Conservation (phyloP, 345 rosid genomes). For the Brassica rapa region DNA sequence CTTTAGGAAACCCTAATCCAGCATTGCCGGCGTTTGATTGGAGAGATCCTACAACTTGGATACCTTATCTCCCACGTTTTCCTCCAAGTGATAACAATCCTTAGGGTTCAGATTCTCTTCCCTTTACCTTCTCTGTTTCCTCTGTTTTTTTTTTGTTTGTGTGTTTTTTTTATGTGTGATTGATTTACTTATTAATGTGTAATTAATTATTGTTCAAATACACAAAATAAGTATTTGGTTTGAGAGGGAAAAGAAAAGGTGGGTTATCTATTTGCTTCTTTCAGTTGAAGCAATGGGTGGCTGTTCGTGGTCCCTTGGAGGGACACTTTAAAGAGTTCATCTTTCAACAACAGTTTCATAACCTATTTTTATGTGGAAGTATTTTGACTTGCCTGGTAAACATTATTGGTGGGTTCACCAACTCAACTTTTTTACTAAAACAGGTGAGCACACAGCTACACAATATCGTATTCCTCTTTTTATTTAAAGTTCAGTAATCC, state of each 20-base stretch:
- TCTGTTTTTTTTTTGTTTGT: conserved; percentile 1
- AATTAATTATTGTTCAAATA: conserved; percentile 22
- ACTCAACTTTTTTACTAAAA: too few relatives aligned
- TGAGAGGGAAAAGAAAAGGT: not conserved
- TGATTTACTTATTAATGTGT: conserved; percentile 30
- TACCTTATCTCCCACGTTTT: conserved; percentile 54
- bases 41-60: conserved; percentile 68
- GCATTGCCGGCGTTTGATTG: conserved; percentile 57
- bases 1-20: conserved; percentile 46
- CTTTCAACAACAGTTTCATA: too few relatives aligned
- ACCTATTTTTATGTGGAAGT: too few relatives aligned
- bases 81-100: conserved; percentile 33
- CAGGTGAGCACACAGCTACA: too few relatives aligned
- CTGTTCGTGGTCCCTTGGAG: too few relatives aligned
- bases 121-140: not conserved
- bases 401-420: too few relatives aligned
- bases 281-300: too few relatives aligned
- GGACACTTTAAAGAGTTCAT: too few relatives aligned
- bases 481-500: too few relatives aligned
- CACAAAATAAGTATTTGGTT: conserved; percentile 17
- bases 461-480: too few relatives aligned
- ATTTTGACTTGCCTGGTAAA: too few relatives aligned
- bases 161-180: conserved; percentile 8
- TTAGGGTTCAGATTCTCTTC: conserved; percentile 10
- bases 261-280: too few relatives aligned